phyloP scores from a whole-genome alignment of 2,329 filamentous ascomycete genomes.

The Coniella vitis region DNA sequence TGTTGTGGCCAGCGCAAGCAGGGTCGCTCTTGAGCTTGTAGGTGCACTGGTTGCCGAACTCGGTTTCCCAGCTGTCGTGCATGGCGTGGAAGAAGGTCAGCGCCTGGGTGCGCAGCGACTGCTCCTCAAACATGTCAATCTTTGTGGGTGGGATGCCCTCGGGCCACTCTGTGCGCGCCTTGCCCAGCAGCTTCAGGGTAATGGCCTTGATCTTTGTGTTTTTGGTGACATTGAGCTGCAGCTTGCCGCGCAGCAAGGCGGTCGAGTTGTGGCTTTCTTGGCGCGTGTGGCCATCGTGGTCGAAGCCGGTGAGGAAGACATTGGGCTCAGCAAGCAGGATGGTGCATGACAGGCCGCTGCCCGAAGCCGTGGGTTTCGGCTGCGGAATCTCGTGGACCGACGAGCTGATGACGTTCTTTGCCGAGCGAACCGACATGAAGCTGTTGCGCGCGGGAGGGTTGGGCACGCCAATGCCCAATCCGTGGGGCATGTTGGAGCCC shows the following conservation, averaged over 20 bases:
- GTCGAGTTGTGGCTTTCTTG: constrained; percentile 56
- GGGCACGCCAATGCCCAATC: constrained; percentile 1
- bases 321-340: constrained; percentile 75
- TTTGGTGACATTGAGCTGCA: constrained; percentile 79
- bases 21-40: constrained; percentile 38
- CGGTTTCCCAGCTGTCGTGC: constrained; percentile 52
- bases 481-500: constrained; percentile 1
- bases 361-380: constrained; percentile 66
- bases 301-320: constrained; percentile 72
- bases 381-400: constrained; percentile 45
- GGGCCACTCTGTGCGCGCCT: constrained; percentile 88
- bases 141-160: constrained; percentile 90
- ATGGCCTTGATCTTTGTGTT: constrained; percentile 90
- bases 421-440: constrained; percentile 42
- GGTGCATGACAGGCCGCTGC: constrained; percentile 67
- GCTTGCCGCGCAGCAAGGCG: constrained; percentile 75
- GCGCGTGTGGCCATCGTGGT: constrained; percentile 55
- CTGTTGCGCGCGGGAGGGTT: constrained; percentile 36
- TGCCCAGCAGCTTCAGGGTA: constrained; percentile 77
- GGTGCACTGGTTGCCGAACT: constrained; percentile 58
- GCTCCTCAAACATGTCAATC: constrained; percentile 74
- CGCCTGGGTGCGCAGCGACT: constrained; percentile 79
- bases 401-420: constrained; percentile 45
- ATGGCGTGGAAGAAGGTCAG: constrained; percentile 87
- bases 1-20: constrained; percentile 30